Evolutionary conservation across 2,329 filamentous ascomycete genomes (phyloP).

Genomic region (Mariannaea elegans): DNA sequence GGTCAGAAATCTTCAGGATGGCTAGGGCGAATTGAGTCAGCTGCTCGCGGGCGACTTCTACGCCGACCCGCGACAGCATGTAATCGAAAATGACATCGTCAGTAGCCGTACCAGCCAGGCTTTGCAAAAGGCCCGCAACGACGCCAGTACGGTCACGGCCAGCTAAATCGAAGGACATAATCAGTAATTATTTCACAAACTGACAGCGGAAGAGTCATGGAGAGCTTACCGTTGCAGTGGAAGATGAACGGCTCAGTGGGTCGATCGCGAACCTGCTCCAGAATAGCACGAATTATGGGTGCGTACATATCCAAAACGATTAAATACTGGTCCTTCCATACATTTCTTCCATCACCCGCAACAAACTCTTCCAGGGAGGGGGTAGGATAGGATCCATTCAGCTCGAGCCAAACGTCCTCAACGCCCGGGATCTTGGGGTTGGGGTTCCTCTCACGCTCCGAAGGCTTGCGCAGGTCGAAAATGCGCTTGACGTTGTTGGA

Average conservation of each 20-base stretch:
- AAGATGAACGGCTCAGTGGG: slow-evolving; percentile 57
- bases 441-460: slow-evolving; percentile 53
- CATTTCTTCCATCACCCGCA: slow-evolving; percentile 54
- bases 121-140: slow-evolving; percentile 58
- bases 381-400: slow-evolving; percentile 45
- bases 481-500: slow-evolving; percentile 51
- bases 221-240: slow-evolving; percentile 61
- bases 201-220: too few relatives aligned
- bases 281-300: slow-evolving; percentile 53
- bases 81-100: slow-evolving; percentile 59
- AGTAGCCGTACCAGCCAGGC: slow-evolving; percentile 56
- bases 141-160: slow-evolving; percentile 65
- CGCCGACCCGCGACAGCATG: slow-evolving; percentile 63
- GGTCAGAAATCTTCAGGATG: slow-evolving; percentile 46
- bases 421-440: slow-evolving; percentile 56
- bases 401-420: slow-evolving; percentile 56
- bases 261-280: slow-evolving; percentile 58
- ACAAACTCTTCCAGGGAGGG: slow-evolving; percentile 54
- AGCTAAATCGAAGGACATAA: slow-evolving; percentile 44
- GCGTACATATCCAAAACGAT: slow-evolving; percentile 54
- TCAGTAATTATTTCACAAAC: too few relatives aligned
- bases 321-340: slow-evolving; percentile 58
- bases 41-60: slow-evolving; percentile 58
- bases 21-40: slow-evolving; percentile 54
- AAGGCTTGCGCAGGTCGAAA: slow-evolving; percentile 60